Evolutionary conservation across 2,329 filamentous ascomycete genomes (phyloP).

Genomic region (Alternaria hordeiaustralica): DNA sequence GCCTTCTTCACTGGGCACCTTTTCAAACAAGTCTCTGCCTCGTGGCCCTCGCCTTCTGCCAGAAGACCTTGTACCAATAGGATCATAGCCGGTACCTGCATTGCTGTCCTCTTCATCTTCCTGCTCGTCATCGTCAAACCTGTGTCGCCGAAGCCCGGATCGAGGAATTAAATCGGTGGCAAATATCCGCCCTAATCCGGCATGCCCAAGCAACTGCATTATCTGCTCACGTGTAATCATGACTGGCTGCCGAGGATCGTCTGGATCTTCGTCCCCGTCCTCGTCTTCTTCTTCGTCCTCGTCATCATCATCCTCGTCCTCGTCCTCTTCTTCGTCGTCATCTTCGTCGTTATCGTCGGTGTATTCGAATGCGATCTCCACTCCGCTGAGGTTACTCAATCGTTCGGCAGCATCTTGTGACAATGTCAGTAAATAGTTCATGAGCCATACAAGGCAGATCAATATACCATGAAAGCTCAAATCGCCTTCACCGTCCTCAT

Average conservation of each 20-base stretch:
- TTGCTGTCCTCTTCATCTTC: slow-evolving; percentile 51
- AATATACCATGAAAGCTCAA: slow-evolving; percentile 45
- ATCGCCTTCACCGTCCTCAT: slow-evolving; percentile 49
- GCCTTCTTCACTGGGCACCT: slow-evolving; percentile 81
- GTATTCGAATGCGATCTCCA: slow-evolving; percentile 52
- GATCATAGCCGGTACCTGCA: slow-evolving; percentile 42
- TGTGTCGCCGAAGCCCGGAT: slow-evolving; percentile 18
- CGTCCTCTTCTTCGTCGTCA: slow-evolving; percentile 19
- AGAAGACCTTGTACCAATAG: slow-evolving; percentile 44
- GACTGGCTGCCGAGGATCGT: slow-evolving; percentile 30
- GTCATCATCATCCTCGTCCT: slow-evolving; percentile 38
- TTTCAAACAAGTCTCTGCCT: slow-evolving; percentile 69
- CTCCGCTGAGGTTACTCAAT: slow-evolving; percentile 50
- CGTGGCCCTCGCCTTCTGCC: slow-evolving; percentile 51
- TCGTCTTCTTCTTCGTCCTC: slow-evolving; percentile 39
- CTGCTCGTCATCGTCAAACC: slow-evolving; percentile 46
- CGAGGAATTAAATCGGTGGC: slow-evolving; percentile 38
- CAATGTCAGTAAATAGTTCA: slow-evolving; percentile 2
- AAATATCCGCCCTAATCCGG: slow-evolving; percentile 62
- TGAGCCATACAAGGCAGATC: neutral
- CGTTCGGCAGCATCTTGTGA: slow-evolving; percentile 50
- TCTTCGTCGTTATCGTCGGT: slow-evolving; percentile 48
- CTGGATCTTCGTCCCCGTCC: slow-evolving; percentile 29
- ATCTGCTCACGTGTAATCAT: slow-evolving; percentile 59
- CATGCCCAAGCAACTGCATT: slow-evolving; percentile 61